Base-by-base conservation (phyloP, 164 flowering plant genomes). In the Vitis labrusca region DNA sequence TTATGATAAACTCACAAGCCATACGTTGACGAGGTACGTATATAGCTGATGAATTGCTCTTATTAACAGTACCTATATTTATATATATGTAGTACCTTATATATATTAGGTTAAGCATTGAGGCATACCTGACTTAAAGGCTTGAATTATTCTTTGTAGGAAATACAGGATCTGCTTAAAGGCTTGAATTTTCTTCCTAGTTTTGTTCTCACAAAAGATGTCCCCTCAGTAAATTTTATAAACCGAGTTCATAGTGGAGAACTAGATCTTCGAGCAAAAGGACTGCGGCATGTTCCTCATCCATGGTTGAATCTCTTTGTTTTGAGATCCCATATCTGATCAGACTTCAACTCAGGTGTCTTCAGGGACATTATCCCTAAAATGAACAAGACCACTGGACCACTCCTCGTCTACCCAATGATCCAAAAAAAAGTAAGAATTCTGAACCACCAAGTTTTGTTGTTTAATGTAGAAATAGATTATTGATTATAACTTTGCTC, bases 241-340 rank as follows among this genome's bases (percentile, higher is more conserved):
- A 65, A 85, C 57, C 76, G 98, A 70, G 97, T 90, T 2, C 74
- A 84, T 65, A 73, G 56, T 2, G 89, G 85, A 65, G 97, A 91
- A 77, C 44, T 80, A 44, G 69, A 80, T 65, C 95, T 88, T 44
- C 75, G 78, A 51, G 65, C 85, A 9, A 67, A 82, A 77, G 96
- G 94, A n/a, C 70, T 78, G 8, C 89, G 92, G 97, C 89, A 91
- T 12, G 89, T 91, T 71, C 97, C 97, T 50, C 97, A 91, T 76
- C 98, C 98, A 73, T 94, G 97, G 98, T 78, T 93, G 14, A 91
- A 88, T 70, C 82, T 93, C 50, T 89, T 90, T 17, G 68, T 93
- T 2, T 97, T 96, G 29, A 83, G 78, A 74, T 88, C 93, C 49
- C 73, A 68, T 2, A 88, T 93, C 15, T 19, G 23, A 19, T 44